These are phyloP conservation scores for Penicillium thymicola DNA, from an alignment of 2,329 filamentous ascomycete species.

Conservation along the genomic window DNA sequence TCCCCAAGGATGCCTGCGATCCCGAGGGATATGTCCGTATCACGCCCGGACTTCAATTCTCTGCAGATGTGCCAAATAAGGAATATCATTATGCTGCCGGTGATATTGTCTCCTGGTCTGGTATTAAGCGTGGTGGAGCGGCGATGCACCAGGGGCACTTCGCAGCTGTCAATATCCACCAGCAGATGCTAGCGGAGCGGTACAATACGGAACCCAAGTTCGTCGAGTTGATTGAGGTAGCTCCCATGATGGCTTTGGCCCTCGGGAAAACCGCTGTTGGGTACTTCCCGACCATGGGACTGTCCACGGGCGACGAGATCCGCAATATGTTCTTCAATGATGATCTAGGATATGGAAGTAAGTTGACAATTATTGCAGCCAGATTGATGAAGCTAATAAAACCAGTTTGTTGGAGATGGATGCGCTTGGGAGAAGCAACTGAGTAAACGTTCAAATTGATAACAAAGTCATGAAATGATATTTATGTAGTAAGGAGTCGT, in stretches of 20 bases:
- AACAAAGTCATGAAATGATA: not conserved
- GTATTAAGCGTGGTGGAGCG: slow-evolving; percentile 4
- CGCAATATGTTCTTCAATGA: slow-evolving; percentile 9
- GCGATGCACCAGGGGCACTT: slow-evolving; percentile 7
- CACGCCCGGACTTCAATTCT: slow-evolving; percentile 54
- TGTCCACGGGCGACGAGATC: not conserved
- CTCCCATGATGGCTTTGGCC: slow-evolving; percentile 7
- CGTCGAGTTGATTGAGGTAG: not conserved
- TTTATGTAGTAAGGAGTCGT: not conserved
- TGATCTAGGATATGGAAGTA: slow-evolving; percentile 6
- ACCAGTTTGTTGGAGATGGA: slow-evolving; percentile 8
- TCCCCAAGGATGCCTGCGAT: slow-evolving; percentile 57
- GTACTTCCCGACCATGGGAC: slow-evolving; percentile 2
- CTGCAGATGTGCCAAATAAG: slow-evolving; percentile 53
- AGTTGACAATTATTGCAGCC: not conserved
- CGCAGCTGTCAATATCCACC: slow-evolving; percentile 4
- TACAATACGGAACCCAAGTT: slow-evolving; percentile 1
- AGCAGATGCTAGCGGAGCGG: not conserved
- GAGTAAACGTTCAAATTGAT: not conserved
- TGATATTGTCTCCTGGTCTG: slow-evolving; percentile 41
- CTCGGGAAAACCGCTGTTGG: slow-evolving; percentile 4
- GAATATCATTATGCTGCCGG: slow-evolving; percentile 60
- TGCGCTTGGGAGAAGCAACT: slow-evolving; percentile 6
- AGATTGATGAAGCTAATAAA: not conserved
- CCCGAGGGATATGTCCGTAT: slow-evolving; percentile 63